phyloP scores from a whole-genome alignment of 2,329 filamentous ascomycete genomes.

The Ophiostoma montium region DNA sequence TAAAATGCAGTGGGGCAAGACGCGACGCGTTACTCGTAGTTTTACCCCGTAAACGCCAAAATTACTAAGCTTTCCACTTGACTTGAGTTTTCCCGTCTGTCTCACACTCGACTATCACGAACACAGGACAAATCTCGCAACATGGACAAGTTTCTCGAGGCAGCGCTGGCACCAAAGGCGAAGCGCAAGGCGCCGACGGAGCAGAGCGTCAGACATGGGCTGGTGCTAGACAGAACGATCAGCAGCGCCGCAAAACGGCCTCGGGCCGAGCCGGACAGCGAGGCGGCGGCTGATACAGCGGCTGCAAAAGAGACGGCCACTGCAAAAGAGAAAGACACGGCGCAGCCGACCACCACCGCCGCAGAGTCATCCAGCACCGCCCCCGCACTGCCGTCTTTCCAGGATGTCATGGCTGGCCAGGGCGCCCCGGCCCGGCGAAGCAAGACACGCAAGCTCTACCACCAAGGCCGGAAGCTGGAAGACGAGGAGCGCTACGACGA shows the following conservation, averaged over 20 bases:
- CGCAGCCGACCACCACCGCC: not conserved
- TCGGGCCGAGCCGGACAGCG: not conserved
- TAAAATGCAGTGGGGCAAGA: too few relatives aligned
- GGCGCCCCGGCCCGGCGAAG: not conserved
- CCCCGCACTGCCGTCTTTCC: conserved; percentile 2
- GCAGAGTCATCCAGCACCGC: not conserved
- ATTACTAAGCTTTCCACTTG: too few relatives aligned
- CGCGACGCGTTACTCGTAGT: too few relatives aligned
- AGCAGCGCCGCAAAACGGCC: not conserved
- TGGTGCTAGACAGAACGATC: not conserved
- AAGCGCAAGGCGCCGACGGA: not conserved
- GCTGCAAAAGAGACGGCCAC: not conserved
- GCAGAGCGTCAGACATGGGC: not conserved
- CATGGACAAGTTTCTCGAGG: not conserved
- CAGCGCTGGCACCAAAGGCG: not conserved
- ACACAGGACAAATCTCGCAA: not conserved
- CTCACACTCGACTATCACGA: too few relatives aligned
- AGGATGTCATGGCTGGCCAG: not conserved
- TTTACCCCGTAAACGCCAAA: too few relatives aligned
- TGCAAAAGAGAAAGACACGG: not conserved
- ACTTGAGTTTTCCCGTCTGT: too few relatives aligned
- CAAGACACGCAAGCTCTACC: not conserved
- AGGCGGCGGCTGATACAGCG: not conserved
- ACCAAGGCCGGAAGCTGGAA: not conserved
- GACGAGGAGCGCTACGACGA: not conserved